phyloP scores from a whole-genome alignment of 345 rosid genomes.

The Boechera divaricarpa region DNA sequence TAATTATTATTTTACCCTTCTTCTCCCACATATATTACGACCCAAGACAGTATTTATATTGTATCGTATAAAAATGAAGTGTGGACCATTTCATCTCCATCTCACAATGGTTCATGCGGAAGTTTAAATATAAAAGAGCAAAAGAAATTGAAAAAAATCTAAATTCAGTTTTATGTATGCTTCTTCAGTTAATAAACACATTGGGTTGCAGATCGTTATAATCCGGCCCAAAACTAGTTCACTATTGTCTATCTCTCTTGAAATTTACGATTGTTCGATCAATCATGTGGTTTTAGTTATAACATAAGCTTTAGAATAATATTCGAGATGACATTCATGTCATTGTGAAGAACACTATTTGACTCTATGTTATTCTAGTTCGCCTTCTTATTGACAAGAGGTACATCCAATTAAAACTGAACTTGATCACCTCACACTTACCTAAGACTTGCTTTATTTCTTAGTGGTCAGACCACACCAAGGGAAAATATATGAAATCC shows the following conservation, averaged over 20 bases:
- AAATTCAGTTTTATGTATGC: not conserved
- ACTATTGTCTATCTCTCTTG: not conserved
- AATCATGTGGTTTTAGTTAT: not conserved
- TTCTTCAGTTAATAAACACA: not conserved
- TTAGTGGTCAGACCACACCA: not conserved
- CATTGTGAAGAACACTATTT: not conserved
- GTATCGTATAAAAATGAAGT: not conserved
- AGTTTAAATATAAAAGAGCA: not conserved
- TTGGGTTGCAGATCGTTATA: not conserved
- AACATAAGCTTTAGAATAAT: not conserved
- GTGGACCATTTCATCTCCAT: slow-evolving; percentile 35
- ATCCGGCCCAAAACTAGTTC: not conserved
- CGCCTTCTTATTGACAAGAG: not conserved
- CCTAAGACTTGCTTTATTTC: not conserved
- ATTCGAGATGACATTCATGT: not conserved
- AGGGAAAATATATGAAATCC: not conserved
- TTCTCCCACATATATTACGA: slow-evolving; percentile 27
- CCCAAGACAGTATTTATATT: not conserved
- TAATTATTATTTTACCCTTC: slow-evolving; percentile 32
- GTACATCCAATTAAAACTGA: not conserved
- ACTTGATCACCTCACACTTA: not conserved
- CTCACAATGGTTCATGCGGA: not conserved
- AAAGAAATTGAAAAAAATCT: not conserved
- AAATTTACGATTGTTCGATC: not conserved
- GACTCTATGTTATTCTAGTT: not conserved